Base-by-base conservation (phyloP, 192 early-diverging fungal genomes). In the Rhizophagus sp. region DNA sequence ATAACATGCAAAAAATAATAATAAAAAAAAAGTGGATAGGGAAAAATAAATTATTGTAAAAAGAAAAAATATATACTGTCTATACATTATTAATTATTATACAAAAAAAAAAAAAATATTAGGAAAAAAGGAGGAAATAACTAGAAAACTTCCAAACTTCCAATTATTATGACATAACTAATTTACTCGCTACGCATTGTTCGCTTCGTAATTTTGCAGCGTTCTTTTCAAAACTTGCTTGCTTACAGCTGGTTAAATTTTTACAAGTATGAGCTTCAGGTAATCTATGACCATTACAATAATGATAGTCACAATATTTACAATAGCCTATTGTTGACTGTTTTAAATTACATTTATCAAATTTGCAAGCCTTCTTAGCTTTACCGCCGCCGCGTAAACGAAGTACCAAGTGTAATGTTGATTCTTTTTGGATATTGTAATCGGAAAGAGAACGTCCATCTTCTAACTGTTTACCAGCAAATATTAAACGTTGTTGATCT, bases 391-490 rank as follows among this genome's bases (percentile, higher is more conserved):
- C 94, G 83, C 93, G 93, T 79, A 95, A 89, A 83, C 93, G 92
- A 15, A 94, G 87, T 22, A 94, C 93, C 73, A 94, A 80, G 71
- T 95, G 92, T 12, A 93, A 88, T 6, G 93, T 95, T 25, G 93
- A 94, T 85, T 94, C 93, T 89, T 94, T 93, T 84, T 94, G 93
- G 84, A 93, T 93, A 86, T 94, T 93, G 88, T 94, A 93, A 83
- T 94, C 93, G 10, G 86, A 88, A 2, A 94, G 85, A 1, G 87
- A 84, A 67, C 93, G 91, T 68, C 91, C 93, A 80, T 95, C 93
- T 78, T 95, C 93, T 24, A 95, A 85, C 86, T 95, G 93, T 87
- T 95, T 94, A 69, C 93, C 93, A 47, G 93, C 93, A 62, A 94
- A 94, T 72, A 94, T 93, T 22, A 94, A 88, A 69, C 93, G 91